Conservation (phyloP, 2,329 filamentous ascomycete genomes). For the Stromatinia cepivora region DNA sequence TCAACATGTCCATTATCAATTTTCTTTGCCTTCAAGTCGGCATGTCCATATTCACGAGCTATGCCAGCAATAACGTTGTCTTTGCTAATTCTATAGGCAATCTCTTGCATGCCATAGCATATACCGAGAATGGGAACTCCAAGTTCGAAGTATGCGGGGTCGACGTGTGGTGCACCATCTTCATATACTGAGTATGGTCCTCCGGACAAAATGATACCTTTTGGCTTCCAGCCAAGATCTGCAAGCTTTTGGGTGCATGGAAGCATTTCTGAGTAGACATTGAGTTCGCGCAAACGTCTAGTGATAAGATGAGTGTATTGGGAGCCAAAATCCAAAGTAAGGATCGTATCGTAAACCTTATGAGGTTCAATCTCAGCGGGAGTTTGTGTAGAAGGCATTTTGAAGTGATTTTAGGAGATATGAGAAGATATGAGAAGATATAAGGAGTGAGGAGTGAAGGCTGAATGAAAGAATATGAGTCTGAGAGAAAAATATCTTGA, state of each 20-base stretch:
- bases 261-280: constrained; percentile 85
- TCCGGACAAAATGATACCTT: constrained; percentile 77
- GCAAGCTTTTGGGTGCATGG: constrained; percentile 80
- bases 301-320: constrained; percentile 68
- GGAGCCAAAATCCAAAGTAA: constrained; percentile 71
- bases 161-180: constrained; percentile 72
- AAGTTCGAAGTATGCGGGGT: constrained; percentile 70
- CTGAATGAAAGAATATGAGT: not conserved
- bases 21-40: constrained; percentile 57
- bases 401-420: not conserved
- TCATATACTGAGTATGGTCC: constrained; percentile 80
- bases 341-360: constrained; percentile 54
- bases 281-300: constrained; percentile 72
- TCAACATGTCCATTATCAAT: constrained; percentile 63
- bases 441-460: no score
- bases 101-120: constrained; percentile 60
- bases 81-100: constrained; percentile 67
- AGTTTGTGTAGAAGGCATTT: constrained; percentile 9
- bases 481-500: constrained; percentile 9
- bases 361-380: constrained; percentile 32
- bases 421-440: not conserved
- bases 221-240: constrained; percentile 76
- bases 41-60: constrained; percentile 49
- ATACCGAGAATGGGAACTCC: constrained; percentile 43
- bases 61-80: constrained; percentile 66